Base-by-base conservation (phyloP, 2,329 filamentous ascomycete species). In the Ilyonectria destructans region DNA sequence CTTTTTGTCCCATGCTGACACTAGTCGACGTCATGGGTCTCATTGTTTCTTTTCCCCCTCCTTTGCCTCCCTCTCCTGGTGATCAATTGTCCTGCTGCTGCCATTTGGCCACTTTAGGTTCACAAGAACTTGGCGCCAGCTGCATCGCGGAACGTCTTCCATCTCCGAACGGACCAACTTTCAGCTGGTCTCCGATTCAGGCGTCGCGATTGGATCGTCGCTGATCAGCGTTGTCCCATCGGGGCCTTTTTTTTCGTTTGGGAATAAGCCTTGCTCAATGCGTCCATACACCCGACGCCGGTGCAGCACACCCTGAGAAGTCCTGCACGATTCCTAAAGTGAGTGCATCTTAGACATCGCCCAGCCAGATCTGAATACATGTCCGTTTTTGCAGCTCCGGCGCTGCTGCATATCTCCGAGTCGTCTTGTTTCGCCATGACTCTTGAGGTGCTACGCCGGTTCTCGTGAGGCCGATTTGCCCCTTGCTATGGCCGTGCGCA, bases 181-280 rank as follows among this genome's bases (percentile, higher is more conserved):
- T 46, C 26, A 19, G 62, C 33, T 58, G 35, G 48, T 19, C 51
- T 35, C 55, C 62, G 55, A 59, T 48, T 65, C 56, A 35, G 63
- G n/a, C 52, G 35, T 40, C 35, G 37, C 43, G 54, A 65, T 65
- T 55, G 62, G 55, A 13, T 21, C 55, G 45, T 54, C n/a, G 35
- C 54, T 15, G 37, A 48, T 54, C 46, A 59, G 29, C 55, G 33
- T 48, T 57, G 51, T 60, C 31, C 49, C 33, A 13, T 60, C 58
- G 19, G 19, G 26, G 31, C 35, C 26, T 57, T 29, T 58, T 23
- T 49, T 10, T 56, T 51, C 48, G 43, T 52, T 58, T 61, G 51
- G 63, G 56, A 61, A 58, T 31, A 55, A 66, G 33, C 63, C 63
- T 57, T 57, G 31, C 63, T 66, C 45, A 62, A 66, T 58, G 35